phyloP scores from a whole-genome alignment of 2,329 filamentous ascomycete genomes.

The Phaeomoniella chlamydospora region DNA sequence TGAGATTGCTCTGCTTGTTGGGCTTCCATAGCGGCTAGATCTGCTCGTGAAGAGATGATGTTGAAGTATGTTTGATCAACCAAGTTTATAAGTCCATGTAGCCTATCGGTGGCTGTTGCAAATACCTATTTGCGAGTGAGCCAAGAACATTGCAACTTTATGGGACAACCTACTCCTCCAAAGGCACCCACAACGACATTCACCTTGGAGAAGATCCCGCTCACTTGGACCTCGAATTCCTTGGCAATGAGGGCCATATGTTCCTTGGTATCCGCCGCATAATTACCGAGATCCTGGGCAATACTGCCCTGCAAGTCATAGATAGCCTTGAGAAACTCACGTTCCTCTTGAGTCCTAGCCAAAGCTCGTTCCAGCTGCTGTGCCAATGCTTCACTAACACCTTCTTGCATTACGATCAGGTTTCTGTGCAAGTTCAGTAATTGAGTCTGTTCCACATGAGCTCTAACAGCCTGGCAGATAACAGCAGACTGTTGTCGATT shows the following conservation, averaged over 20 bases:
- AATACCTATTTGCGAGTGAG: too few species aligned
- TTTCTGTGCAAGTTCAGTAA: not conserved
- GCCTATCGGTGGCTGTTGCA: too few species aligned
- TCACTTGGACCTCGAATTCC: too few species aligned
- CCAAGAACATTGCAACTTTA: too few species aligned
- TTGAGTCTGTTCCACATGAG: not conserved
- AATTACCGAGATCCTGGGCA: not conserved
- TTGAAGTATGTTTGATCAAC: too few species aligned
- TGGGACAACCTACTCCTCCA: too few species aligned
- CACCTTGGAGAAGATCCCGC: too few species aligned
- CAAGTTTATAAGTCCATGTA: too few species aligned
- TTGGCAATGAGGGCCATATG: not conserved
- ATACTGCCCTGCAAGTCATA: slow-evolving; percentile 2
- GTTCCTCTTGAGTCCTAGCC: not conserved
- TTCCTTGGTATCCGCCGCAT: not conserved
- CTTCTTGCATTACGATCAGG: not conserved
- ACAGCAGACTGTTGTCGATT: not conserved
- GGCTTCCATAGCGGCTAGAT: not conserved
- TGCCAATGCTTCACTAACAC: slow-evolving; percentile 1
- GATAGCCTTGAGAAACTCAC: slow-evolving; percentile 1
- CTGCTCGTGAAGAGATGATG: not conserved
- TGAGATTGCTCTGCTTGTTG: too few species aligned
- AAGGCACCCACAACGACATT: too few species aligned
- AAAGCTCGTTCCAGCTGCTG: not conserved
- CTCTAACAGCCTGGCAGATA: not conserved